Evolutionary conservation across 352 stramenopile genomes (phyloP), one percentile per base, ranked within the genome.

Genomic region (Phytophthora rubi): DNA sequence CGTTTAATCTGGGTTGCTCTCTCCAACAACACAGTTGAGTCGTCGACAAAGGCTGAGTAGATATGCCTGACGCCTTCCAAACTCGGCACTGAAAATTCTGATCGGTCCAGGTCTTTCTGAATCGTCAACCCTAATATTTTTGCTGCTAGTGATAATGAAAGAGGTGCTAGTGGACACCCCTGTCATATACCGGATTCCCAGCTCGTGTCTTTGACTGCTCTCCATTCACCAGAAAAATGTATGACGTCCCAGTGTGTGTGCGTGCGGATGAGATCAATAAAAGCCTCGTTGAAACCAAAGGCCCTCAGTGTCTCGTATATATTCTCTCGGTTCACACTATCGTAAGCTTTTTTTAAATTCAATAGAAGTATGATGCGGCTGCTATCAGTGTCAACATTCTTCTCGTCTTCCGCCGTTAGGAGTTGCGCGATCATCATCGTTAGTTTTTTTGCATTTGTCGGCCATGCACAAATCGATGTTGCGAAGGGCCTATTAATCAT

Each of bases 371-470:
- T 56, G 18, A 56, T 18, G 15, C 49, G 13, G 21, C 49, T 56
- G 3, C 2, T 8, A 4, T 6, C 9, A 16, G 49, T 26, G 10
- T 7, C 9, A 4, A 39, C 10, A 23, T 56, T 21, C 6, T 13
- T 23, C 37, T 56, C 49, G 13, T 7, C 23, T 33, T n/a, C 2
- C 8, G 49, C 49, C 4, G 18, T 33, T 5, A 9, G 16, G 6
- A 56, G 23, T 56, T 16, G 12, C 23, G 49, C 49, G 9, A 56
- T 6, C 49, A 56, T 56, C 49, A 56, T 56, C 21, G 37, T 37
- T 8, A 56, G 10, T 39, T 37, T 18, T 56, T 56, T 10, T 23
- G 15, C 49, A 56, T 56, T 23, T 56, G 39, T 21, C 39, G n/a
- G 13, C 7, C 39, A 13, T 21, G 39, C 39, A 48, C 39, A 4